Conservation (phyloP, 306 rosid species). For the Quercus variabilis region DNA sequence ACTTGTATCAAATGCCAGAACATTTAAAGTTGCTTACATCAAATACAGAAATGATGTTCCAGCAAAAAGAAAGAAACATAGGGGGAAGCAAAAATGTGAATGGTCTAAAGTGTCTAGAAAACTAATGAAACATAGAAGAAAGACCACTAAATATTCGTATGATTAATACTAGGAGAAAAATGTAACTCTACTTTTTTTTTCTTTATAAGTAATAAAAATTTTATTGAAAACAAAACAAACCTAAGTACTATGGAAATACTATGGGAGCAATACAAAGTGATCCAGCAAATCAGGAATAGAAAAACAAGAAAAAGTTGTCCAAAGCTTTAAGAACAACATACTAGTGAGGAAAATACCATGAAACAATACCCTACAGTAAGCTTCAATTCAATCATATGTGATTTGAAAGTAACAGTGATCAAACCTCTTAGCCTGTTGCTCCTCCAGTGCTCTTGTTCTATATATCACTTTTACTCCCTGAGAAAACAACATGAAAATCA, state of each 20-base stretch:
- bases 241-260: too few relatives aligned
- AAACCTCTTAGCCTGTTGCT: slow-evolving; percentile 89
- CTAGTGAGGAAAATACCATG: not conserved
- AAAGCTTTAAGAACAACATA: not conserved
- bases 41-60: not conserved
- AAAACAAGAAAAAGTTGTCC: not conserved
- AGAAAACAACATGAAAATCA: slow-evolving; percentile 19
- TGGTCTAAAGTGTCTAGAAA: not conserved
- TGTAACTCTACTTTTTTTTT: not conserved
- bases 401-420: slow-evolving; percentile 17
- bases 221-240: too few relatives aligned
- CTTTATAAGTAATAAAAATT: too few relatives aligned
- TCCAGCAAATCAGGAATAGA: too few relatives aligned
- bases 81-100: not conserved
- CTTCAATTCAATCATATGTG: not conserved
- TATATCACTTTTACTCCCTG: slow-evolving; percentile 92
- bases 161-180: not conserved
- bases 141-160: not conserved
- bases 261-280: too few relatives aligned
- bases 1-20: not conserved
- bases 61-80: not conserved
- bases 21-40: not conserved
- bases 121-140: not conserved
- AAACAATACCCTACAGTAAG: not conserved
- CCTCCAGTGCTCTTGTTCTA: slow-evolving; percentile 91